Conservation (phyloP, 352 stramenopile genomes). For the Hyaloperonospora brassicae region DNA sequence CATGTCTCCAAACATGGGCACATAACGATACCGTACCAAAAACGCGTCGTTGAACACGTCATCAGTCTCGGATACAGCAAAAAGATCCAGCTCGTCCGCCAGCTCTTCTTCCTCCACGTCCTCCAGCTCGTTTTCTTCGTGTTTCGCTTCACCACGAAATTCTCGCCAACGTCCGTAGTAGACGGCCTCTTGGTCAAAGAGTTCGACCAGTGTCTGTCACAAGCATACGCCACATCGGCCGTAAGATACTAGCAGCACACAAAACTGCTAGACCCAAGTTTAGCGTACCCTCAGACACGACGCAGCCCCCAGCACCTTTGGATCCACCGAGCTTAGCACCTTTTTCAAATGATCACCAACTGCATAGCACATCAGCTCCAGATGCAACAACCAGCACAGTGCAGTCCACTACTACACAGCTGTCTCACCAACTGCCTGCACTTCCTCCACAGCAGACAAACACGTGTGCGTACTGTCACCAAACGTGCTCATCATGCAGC, state of each 20-base stretch:
- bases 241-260: neutral
- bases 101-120: slow-evolving; percentile 76
- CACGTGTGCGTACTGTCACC: slow-evolving; percentile 56
- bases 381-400: no score
- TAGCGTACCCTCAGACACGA: slow-evolving; percentile 42
- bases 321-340: slow-evolving; percentile 31
- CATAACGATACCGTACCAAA: slow-evolving; percentile 26
- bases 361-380: slow-evolving; percentile 6
- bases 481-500: slow-evolving; percentile 81
- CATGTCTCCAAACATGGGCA: neutral
- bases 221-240: slow-evolving; percentile 4
- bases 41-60: slow-evolving; percentile 69
- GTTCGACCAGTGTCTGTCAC: slow-evolving; percentile 55
- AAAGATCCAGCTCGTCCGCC: slow-evolving; percentile 77
- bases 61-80: slow-evolving; percentile 72
- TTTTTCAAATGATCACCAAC: slow-evolving; percentile 49
- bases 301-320: slow-evolving; percentile 37
- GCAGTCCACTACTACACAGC: no score
- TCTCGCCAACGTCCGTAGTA: slow-evolving; percentile 84
- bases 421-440: slow-evolving; percentile 41
- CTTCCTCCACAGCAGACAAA: slow-evolving; percentile 46
- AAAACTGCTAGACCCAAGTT: neutral
- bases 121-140: slow-evolving; percentile 70
- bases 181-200: slow-evolving; percentile 67
- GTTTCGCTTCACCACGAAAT: slow-evolving; percentile 72